These are phyloP conservation scores for Boletellus dicymbophilus DNA, from an alignment of 1,284 basidiomycete genomes.

Conservation along the genomic window DNA sequence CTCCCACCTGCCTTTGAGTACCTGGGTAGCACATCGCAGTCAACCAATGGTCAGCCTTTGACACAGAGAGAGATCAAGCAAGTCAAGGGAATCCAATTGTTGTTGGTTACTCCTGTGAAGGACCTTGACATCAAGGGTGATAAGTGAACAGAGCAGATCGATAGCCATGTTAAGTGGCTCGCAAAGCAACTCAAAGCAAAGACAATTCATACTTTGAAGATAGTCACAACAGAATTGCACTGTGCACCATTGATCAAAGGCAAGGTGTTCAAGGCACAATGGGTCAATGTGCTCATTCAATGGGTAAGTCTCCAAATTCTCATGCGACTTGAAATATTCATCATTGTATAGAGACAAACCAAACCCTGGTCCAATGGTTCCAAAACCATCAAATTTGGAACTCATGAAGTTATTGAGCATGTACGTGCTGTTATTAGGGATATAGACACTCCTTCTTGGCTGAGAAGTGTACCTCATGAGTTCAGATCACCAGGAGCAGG, in stretches of 20 bases:
- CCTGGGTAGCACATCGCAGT: neutral
- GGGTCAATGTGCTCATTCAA: constrained; percentile 1
- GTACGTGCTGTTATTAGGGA: neutral
- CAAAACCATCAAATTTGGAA: neutral
- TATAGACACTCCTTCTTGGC: neutral
- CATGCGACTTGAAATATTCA: neutral
- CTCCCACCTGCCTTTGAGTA: neutral
- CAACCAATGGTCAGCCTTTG: neutral
- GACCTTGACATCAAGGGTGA: neutral
- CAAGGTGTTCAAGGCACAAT: constrained; percentile 1
- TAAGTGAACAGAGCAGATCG: neutral
- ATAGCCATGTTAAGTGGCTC: neutral
- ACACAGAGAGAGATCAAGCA: neutral
- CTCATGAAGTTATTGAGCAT: neutral
- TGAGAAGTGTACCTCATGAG: constrained; percentile 2
- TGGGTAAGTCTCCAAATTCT: neutral
- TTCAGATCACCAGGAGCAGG: constrained; percentile 2
- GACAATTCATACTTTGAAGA: neutral
- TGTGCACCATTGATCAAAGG: neutral
- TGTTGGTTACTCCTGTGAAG: neutral
- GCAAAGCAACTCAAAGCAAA: neutral
- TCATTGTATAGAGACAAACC: neutral
- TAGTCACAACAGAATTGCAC: neutral
- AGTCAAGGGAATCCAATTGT: constrained; percentile 2
- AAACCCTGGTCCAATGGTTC: constrained; percentile 3